Evolutionary conservation across 192 early-diverging fungal genomes (phyloP), one percentile per base, ranked within the genome.

Genomic region (Backusella australiensis): DNA sequence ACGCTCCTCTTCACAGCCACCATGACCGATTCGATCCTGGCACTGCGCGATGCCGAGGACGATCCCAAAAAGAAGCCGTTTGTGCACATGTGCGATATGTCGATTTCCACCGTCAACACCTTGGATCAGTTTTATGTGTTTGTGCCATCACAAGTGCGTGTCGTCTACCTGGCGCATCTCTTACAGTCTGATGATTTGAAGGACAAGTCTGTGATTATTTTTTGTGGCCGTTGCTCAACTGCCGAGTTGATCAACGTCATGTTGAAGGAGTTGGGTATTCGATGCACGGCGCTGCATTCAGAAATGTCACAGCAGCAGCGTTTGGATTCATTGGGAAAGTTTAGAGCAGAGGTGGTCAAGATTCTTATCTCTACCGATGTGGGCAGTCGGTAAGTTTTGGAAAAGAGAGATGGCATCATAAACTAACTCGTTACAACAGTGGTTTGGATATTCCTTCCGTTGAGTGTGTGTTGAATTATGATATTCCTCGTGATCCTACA

Each of bases 401-500:
- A 36, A 26, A 11, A 1, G 32, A 1, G 11, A 11, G 36, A 8
- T 2, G 1, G 38, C 1, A 39, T 7, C 11, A 39, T 39, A 39
- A 39, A 39, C 38, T 39, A 39, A 39, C 38, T 38, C 36, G 7
- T 12, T 39, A 11, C 1, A 12, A 39, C 77, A 89, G 97, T 88
- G 98, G 98, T 79, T 86, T 99, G 38, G 98, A 99, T 87, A 99
- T 99, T 71, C 96, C 96, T 9, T 89, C 92, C 0, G 98, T 99
- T 3, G 87, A 96, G 59, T 77, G 94, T 69, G 98, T 99, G 14
- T 77, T 99, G 63, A 99, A 99, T 75, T 97, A 94, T 84, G 95
- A 99, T 79, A 89, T 99, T 23, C 97, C 98, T 9, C 89, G 94
- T 6, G 95, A 97, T 81, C 93, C 97, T 7, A 94, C 96, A 49